Conservation (phyloP, 352 stramenopile species). For the Phytophthora sp. region DNA sequence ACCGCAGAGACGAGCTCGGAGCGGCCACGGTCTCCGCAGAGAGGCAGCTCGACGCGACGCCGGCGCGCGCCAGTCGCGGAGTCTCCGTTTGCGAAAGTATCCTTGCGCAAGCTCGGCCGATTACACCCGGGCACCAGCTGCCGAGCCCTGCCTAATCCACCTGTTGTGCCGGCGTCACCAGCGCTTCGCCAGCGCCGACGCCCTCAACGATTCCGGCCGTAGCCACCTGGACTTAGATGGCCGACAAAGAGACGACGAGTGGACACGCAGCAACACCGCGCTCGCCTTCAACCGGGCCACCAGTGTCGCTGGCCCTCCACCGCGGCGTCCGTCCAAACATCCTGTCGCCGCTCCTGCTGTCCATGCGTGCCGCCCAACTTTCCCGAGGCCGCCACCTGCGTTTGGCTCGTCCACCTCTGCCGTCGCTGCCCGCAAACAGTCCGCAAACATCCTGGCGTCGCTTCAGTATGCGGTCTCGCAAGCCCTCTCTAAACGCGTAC, state of each 20-base stretch:
- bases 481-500: neutral
- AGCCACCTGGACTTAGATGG: conserved; percentile 14
- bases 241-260: conserved; percentile 20
- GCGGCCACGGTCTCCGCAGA: neutral
- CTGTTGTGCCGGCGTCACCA: neutral
- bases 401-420: too few relatives aligned
- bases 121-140: conserved; percentile 8
- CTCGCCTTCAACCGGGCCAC: too few relatives aligned
- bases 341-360: too few relatives aligned
- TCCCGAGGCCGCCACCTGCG: too few relatives aligned
- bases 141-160: conserved; percentile 5
- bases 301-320: too few relatives aligned
- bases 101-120: conserved; percentile 1
- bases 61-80: neutral
- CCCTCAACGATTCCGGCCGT: conserved; percentile 4
- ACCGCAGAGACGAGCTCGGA: conserved; percentile 10
- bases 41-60: neutral
- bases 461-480: too few relatives aligned
- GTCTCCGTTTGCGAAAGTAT: conserved; percentile 1
- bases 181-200: neutral
- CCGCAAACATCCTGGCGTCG: too few relatives aligned
- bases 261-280: neutral
- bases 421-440: too few relatives aligned
- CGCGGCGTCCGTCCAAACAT: too few relatives aligned
- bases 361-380: too few relatives aligned